Conservation (phyloP, 495 filamentous ascomycete species). For the Neurospora sublineolata region DNA sequence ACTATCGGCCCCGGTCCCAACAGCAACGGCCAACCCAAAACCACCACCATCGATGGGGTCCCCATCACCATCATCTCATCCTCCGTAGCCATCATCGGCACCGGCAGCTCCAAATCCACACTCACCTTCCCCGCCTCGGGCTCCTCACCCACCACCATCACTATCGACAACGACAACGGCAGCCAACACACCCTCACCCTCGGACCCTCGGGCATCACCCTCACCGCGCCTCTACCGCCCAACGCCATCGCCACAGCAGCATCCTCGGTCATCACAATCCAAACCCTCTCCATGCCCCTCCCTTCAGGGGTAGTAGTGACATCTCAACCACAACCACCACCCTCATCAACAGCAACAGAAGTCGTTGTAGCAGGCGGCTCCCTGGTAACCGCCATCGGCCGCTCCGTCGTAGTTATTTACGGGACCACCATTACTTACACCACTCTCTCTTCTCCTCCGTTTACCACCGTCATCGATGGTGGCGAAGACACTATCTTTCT, state of each 20-base stretch:
- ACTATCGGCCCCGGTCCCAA: slow-evolving; percentile 36
- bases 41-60: slow-evolving; percentile 34
- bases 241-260: not conserved
- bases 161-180: not conserved
- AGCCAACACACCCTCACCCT: not conserved
- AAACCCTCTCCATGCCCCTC: not conserved
- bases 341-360: slow-evolving; percentile 4
- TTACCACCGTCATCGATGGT: slow-evolving; percentile 21
- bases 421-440: slow-evolving; percentile 34
- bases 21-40: slow-evolving; percentile 24
- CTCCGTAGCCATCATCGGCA: slow-evolving; percentile 32
- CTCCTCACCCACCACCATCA: slow-evolving; percentile 19
- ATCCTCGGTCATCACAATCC: not conserved
- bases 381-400: slow-evolving; percentile 35
- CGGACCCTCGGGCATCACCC: not conserved
- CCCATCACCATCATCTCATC: slow-evolving; percentile 36
- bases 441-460: slow-evolving; percentile 8
- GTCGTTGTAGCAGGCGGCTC: slow-evolving; percentile 35
- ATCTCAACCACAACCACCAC: not conserved
- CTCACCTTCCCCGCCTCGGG: slow-evolving; percentile 20
- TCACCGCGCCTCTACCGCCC: not conserved
- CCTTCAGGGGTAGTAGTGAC: not conserved
- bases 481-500: slow-evolving; percentile 35
- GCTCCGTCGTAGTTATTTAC: slow-evolving; percentile 30
- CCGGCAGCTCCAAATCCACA: slow-evolving; percentile 25